Evolutionary conservation across 257 asterid species (phyloP), one percentile per base, ranked within the genome.

Genomic region (Nicotiana benthamiana): DNA sequence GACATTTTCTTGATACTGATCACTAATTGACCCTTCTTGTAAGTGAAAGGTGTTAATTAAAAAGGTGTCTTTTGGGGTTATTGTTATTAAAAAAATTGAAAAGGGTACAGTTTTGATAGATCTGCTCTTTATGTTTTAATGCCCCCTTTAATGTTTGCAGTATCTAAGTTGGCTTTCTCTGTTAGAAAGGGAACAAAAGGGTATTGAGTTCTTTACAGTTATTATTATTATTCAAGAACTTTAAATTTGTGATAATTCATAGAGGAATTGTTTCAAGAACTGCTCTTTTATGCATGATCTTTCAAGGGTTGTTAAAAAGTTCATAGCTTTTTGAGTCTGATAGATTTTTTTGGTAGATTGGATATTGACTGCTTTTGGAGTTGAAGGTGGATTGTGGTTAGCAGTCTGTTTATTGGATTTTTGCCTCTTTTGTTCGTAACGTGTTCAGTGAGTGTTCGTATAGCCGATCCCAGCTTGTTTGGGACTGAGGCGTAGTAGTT

Each of bases 301-400:
- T 72, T 72, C 60, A 72, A 18, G 82, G 32, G 30, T 22, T 46
- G 52, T 32, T 63, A 12, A n/a, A 79, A 63, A 43, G 74, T 61
- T 15, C 34, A n/a, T 40, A 57, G 1, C 60, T 27, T 22, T 46
- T 74, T 74, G 62, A 46, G 43, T 59, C 26, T 34, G 79, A 46
- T 43, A 48, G 34, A 24, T 3, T 12, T 22, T 9, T 62, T 79
- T 64, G 67, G 80, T 30, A 28, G 27, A 51, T 53, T 54, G n/a
- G 64, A 27, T 52, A 27, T 30, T 20, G 34, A 65, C 27, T 32
- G n/a, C 15, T 75, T 75, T 48, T 5, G 43, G 3, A 27, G 65
- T 75, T 9, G 65, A 75, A 75, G 80, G 80, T 75, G 60, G 32
- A 75, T 75, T 53, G 61, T 7, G 43, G 9, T 75, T 76, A 59